Conservation (phyloP, 768 basidiomycete species). For the Coprinopsis marcescibilis region DNA sequence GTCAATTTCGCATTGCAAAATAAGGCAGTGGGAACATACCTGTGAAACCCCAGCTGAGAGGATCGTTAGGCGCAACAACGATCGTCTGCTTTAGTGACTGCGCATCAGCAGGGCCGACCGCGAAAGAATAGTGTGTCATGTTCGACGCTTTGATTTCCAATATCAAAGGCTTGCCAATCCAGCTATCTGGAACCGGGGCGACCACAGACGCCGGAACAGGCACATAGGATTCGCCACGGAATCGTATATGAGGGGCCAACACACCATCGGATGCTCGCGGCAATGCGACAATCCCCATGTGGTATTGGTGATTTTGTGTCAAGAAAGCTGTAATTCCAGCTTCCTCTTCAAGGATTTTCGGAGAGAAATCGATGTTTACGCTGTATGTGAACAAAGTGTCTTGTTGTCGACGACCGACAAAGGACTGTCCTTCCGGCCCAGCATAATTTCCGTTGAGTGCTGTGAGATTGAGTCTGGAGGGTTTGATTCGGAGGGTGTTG, state of each 20-base stretch:
- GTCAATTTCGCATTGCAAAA: not conserved
- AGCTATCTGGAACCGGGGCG: conserved; percentile 9
- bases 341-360: conserved; percentile 20
- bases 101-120: conserved; percentile 11
- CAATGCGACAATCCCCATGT: conserved; percentile 15
- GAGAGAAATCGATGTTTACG: conserved; percentile 19
- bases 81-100: conserved; percentile 2
- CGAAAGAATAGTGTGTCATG: conserved; percentile 12
- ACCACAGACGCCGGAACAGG: conserved; percentile 11
- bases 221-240: conserved; percentile 11
- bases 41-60: conserved; percentile 16
- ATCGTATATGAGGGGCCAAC: conserved; percentile 13
- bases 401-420: conserved; percentile 26
- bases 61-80: conserved; percentile 8
- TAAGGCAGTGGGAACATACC: conserved; percentile 1
- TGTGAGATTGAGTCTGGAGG: conserved; percentile 25
- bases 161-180: conserved; percentile 8
- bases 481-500: conserved; percentile 18
- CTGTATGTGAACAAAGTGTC: conserved; percentile 23
- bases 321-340: conserved; percentile 27
- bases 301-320: conserved; percentile 18
- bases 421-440: conserved; percentile 20
- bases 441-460: conserved; percentile 23
- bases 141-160: conserved; percentile 13
- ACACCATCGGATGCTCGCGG: conserved; percentile 6